Evolutionary conservation across 768 basidiomycete species (phyloP), one percentile per base, ranked within the genome.

Genomic region (Psilocybe subaeruginosa): DNA sequence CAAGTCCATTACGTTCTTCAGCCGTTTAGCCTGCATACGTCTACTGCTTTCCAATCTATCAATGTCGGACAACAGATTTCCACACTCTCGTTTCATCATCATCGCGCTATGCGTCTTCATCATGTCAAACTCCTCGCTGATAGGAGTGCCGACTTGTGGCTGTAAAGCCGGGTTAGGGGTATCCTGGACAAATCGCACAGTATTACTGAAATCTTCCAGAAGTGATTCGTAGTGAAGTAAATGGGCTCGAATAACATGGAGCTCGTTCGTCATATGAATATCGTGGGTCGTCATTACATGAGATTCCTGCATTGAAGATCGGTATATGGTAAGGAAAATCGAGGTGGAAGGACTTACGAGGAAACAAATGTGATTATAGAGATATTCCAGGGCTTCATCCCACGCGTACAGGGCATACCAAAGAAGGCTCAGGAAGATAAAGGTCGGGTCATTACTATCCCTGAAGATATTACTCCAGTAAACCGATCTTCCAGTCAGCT

Each of bases 371-470:
- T 87, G 82, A 8, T 66, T 63, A 58, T 85, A 86, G 37, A 87
- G 65, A 12, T 73, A 70, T 64, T 86, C 85, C 27, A 86, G 74
- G 0, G 83, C 72, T 68, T 88, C 84, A 52, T 87, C 86, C 78
- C 86, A 87, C 0, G 85, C 79, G 66, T 87, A 87, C 29, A 86
- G 65, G 0, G 84, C 80, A 58, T 85, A 85, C 86, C 86, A 87
- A 23, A 87, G 69, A 6, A 82, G 70, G 49, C 80, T 74, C 5
- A 87, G 64, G 48, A 87, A 73, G 8, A 87, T 65, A 58, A 86
- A 85, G 0, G 85, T 87, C 6, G 85, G 83, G 59, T 87, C 86
- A 4, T 74, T 53, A 55, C 76, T 73, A 8, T 69, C 69, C 11
- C 63, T 70, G 69, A 76, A 83, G 48, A 82, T 78, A 14, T 73